A percentile compares a stretch with the other conserved stretches of the same genome.
phyloP scores from a whole-genome alignment of 192 early-diverging fungal genomes.

The Mortierella alpina region DNA sequence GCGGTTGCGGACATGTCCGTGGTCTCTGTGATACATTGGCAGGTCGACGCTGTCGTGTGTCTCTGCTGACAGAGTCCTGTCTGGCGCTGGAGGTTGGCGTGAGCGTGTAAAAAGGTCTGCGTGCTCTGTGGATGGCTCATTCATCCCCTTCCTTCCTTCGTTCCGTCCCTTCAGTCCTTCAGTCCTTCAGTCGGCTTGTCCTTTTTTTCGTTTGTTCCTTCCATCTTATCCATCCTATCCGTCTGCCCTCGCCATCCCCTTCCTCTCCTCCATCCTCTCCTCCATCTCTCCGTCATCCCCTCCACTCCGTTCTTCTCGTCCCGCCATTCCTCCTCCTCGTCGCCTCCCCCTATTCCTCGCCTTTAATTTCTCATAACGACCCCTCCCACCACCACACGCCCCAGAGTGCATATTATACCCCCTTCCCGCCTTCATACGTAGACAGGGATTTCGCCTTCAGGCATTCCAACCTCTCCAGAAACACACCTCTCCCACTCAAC shows the following conservation, averaged over 20 bases:
- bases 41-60: too few relatives aligned
- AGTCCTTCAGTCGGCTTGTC: background rate
- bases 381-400: background rate
- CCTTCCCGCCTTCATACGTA: too few relatives aligned
- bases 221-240: slow-evolving; percentile 1
- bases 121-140: too few relatives aligned
- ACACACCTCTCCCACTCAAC: background rate
- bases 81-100: too few relatives aligned
- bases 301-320: background rate
- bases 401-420: too few relatives aligned
- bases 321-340: background rate
- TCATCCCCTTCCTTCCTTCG: background rate
- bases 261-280: slow-evolving; percentile 3
- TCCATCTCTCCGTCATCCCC: background rate
- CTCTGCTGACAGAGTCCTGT: too few relatives aligned
- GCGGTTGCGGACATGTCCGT: too few relatives aligned
- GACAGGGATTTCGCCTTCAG: too few relatives aligned
- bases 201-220: slow-evolving; percentile 3
- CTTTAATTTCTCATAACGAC: background rate
- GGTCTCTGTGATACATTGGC: too few relatives aligned
- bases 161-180: background rate
- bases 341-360: background rate
- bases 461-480: too few relatives aligned
- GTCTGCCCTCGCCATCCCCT: slow-evolving; percentile 3
- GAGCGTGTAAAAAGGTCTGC: too few relatives aligned